Base-by-base conservation (phyloP, 176 grass and related monocot species). In the Poa pratensis region DNA sequence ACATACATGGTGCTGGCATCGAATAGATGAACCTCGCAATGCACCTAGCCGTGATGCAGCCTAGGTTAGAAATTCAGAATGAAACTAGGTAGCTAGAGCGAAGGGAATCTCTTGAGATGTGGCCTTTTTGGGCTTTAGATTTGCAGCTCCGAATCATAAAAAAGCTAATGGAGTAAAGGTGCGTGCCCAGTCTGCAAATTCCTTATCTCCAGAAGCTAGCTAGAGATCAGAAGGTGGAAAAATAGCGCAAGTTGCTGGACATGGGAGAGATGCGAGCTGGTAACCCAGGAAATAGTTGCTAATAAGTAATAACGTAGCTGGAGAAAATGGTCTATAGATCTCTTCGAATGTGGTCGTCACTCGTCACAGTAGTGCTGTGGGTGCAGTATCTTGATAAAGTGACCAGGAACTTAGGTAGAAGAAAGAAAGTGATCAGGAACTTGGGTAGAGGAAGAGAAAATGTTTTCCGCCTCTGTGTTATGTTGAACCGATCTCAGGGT, bases 31-130 rank as follows among this genome's bases (percentile, higher is more conserved):
- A 80, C 55, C 48, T 5, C 46, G 68, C 62, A 81, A 60, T 92
- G 89, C 80, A 92, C 80, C 87, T 94, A 55, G 76, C 72, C 92
- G 79, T 75, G 62, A 89, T 89, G 58, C 75, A 78, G 87, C 37
- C 89, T 73, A 91, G 82, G 86, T 94, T 37, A 37, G 35, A n/a
- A n/a, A 37, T 5, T 37, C 88, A 73, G 82, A 18, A 65, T 42
- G 48, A 9, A 68, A 63, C 10, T 14, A 15, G 23, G 23, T 28
- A 46, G 81, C 34, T 30, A 75, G 26, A 50, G 66, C 9, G 12
- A 57, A 77, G 81, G 45, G 87, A 84, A 85, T 89, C 69, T 26
- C n/a, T 17, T 1, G 60, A 55, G 50, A 17, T 46, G 69, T 80
- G 5, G 87, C 20, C 60, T 34, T 75, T 49, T 75, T 67, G 73